Evolutionary conservation across 257 asterid species (phyloP), one percentile per base, ranked within the genome.

Genomic region (Fraxinus cuspidata): DNA sequence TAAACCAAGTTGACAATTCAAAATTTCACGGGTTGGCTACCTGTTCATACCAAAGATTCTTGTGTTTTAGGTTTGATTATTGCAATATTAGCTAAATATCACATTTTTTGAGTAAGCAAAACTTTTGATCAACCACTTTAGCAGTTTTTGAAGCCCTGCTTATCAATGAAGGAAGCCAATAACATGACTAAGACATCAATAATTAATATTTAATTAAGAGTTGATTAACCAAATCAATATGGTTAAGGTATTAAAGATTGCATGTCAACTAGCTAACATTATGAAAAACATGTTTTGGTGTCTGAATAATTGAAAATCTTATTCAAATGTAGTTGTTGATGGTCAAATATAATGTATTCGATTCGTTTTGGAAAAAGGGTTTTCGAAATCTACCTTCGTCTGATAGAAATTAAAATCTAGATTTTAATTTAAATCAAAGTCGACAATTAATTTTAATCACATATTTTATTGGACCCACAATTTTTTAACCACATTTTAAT

Each of bases 1-100:
- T 47, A 42, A 42, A 42, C 51, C 16, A 12, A 42, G 5, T 42
- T 38, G 44, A 10, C 16, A 42, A 42, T 42, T 12, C n/a, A 47
- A 47, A 47, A 16, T 13, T 64, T 38, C 8, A 35, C 11, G 31
- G 65, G 58, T 81, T 38, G 74, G 63, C 51, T 37, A 82, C 19
- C 74, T 18, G 68, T 69, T 82, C 15, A 32, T 3, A 82, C 85
- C 74, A 67, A 75, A 64, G 44, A 63, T 70, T 31, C 15, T 25
- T 40, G 16, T 2, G 12, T 18, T 75, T 63, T 40, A 21, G 66
- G 51, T 40, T 16, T 23, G 27, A 8, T 1, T 5, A 51, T 44
- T 44, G 18, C 51, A 44, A 44, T 44, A 44, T 44, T 44, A 2
- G 13, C 3, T 44, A 12, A 44, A 3, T 44, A 44, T 12, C 51